These are phyloP conservation scores for Boletus coccyginus DNA, from an alignment of 768 basidiomycete species.

Conservation along the genomic window DNA sequence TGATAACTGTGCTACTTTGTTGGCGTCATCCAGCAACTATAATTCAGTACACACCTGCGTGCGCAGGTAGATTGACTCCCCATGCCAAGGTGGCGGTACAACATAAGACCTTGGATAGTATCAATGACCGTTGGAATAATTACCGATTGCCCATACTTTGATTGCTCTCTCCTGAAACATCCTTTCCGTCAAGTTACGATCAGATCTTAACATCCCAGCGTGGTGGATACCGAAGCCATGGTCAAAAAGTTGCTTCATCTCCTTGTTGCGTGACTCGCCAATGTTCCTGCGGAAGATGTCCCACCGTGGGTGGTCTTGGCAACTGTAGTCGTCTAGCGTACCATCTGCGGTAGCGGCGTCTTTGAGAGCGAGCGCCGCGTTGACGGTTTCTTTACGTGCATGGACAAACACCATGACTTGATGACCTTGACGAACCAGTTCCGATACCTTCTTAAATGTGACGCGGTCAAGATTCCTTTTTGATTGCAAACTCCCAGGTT, in stretches of 20 bases:
- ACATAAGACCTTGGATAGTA: conserved; percentile 72
- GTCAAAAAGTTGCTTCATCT: conserved; percentile 94
- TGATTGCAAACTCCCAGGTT: conserved; percentile 67
- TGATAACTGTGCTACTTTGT: conserved; percentile 58
- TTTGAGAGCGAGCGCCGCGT: conserved; percentile 75
- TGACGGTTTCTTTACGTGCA: conserved; percentile 96
- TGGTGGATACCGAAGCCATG: conserved; percentile 96
- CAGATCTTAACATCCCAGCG: conserved; percentile 94
- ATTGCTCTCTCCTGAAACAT: conserved; percentile 90
- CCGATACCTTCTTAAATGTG: conserved; percentile 86
- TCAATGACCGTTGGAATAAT: background rate
- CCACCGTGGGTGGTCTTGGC: conserved; percentile 78
- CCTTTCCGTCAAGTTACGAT: conserved; percentile 92
- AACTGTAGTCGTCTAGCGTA: conserved; percentile 72
- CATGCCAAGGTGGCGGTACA: conserved; percentile 98
- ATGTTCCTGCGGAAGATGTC: conserved; percentile 74
- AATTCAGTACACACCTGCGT: conserved; percentile 63
- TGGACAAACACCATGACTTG: conserved; percentile 99
- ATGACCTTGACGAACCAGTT: conserved; percentile 86
- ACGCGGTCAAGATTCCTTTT: conserved; percentile 85
- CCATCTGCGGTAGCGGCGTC: conserved; percentile 77
- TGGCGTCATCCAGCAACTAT: conserved; percentile 2
- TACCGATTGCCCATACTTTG: conserved; percentile 54
- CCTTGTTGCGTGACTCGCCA: conserved; percentile 83
- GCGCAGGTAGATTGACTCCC: conserved; percentile 98